Evolutionary conservation across 139 green algal genomes (phyloP), one percentile per base, ranked within the genome.

Genomic region (Auxenochlorella protothecoides): DNA sequence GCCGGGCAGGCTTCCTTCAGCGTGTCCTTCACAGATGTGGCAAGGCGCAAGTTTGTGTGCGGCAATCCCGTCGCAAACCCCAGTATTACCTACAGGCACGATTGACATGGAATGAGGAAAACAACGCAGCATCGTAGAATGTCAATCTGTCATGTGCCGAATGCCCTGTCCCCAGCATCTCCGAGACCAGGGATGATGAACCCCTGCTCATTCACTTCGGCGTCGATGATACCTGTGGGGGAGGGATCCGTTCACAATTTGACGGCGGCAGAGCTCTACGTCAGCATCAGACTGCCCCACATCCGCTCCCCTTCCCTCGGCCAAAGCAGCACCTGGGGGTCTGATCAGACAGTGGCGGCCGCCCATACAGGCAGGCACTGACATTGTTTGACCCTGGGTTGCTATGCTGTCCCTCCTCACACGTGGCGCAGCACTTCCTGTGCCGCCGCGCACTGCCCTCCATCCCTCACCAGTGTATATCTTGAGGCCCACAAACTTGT

Each of bases 161-260:
- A 98, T 2, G 81, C 83, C 11, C 92, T 75, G 76, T 98, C 93
- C 0, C 93, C 93, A 3, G 93, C 92, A 77, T 98, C 92, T 0
- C 93, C 93, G 12, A 97, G 75, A 3, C 93, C 93, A 3, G 93
- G 93, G 2, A 97, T 65, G 67, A 98, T 98, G 84, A 89, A 97
- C 3, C 93, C 93, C 6, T 87, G 79, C 9, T 95, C 92, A 79
- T 97, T 89, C 7, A 98, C 80, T 74, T 96, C 87, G 8, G 88
- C 70, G 77, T 98, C 93, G 59, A 97, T 97, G 68, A 92, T 95
- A 15, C 85, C 90, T 13, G 53, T 5, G 4, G 10, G 62, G 6
- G 14, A 16, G 62, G 6, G 6, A 6, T 52, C 9, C 9, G 9
- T 62, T 62, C 57, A 62, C 57, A 2, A 62, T 15, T 10, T 11